Percentiles rank a stretch among this genome's conserved stretches.
These are phyloP conservation scores for Microcyclospora tardicrescens DNA, from an alignment of 2,329 filamentous ascomycete genomes.

Conservation along the genomic window DNA sequence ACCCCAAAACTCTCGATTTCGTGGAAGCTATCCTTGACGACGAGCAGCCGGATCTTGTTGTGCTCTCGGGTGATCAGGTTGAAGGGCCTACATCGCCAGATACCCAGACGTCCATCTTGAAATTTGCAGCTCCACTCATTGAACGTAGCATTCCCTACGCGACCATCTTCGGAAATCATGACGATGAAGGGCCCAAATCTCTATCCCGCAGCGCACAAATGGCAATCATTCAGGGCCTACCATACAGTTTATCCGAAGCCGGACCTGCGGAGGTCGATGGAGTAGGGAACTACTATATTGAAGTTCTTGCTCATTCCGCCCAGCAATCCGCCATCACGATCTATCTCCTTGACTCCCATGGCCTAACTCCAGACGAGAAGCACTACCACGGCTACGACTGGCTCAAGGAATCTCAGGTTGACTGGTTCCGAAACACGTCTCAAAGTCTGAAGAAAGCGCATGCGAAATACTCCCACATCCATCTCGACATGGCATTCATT, in stretches of 20 bases:
- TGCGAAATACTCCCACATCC: slow-evolving; percentile 76
- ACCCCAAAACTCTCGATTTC: slow-evolving; percentile 83
- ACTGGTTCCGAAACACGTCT: slow-evolving; percentile 80
- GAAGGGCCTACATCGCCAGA: slow-evolving; percentile 90
- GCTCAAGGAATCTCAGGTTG: slow-evolving; percentile 86
- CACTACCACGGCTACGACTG: slow-evolving; percentile 92
- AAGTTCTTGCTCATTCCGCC: slow-evolving; percentile 67
- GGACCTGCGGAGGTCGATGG: slow-evolving; percentile 77
- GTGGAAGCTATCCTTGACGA: slow-evolving; percentile 72
- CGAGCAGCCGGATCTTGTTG: slow-evolving; percentile 84
- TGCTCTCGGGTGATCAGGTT: slow-evolving; percentile 86
- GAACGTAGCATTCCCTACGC: slow-evolving; percentile 84
- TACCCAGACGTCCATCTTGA: slow-evolving; percentile 85
- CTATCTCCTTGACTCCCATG: slow-evolving; percentile 89
- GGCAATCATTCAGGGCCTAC: slow-evolving; percentile 71
- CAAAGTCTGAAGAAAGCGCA: slow-evolving; percentile 52
- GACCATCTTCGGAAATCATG: slow-evolving; percentile 93
- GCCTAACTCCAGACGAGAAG: slow-evolving; percentile 79
- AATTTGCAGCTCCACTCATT: slow-evolving; percentile 73
- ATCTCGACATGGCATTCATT: slow-evolving; percentile 94
- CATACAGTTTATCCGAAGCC: slow-evolving; percentile 74
- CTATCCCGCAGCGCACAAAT: slow-evolving; percentile 68
- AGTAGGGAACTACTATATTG: slow-evolving; percentile 88
- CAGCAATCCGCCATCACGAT: slow-evolving; percentile 84
- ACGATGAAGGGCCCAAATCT: slow-evolving; percentile 57